Percentiles rank a stretch among this genome's conserved stretches.
These are phyloP conservation scores for Aspergillus phoenicis DNA, from an alignment of 2,329 filamentous ascomycete species.

Conservation along the genomic window DNA sequence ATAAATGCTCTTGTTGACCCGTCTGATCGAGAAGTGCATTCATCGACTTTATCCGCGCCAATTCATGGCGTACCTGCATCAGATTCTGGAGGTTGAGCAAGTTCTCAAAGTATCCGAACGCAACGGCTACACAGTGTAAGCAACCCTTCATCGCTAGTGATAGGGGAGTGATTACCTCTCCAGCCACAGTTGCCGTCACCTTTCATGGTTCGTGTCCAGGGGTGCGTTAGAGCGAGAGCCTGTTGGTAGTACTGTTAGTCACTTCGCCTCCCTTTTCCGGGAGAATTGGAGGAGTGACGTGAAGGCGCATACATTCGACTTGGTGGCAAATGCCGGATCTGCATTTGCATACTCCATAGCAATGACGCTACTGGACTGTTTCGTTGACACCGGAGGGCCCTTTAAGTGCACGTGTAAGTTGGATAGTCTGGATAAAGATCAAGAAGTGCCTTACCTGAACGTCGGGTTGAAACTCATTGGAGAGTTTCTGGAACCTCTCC, in stretches of 20 bases:
- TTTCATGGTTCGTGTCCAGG: slow-evolving; percentile 81
- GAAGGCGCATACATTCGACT: slow-evolving; percentile 69
- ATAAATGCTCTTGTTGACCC: slow-evolving; percentile 69
- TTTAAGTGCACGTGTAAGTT: slow-evolving; percentile 27
- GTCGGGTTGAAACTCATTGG: slow-evolving; percentile 62
- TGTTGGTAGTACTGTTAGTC: slow-evolving; percentile 43
- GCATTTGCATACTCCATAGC: slow-evolving; percentile 85
- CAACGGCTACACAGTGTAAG: slow-evolving; percentile 66
- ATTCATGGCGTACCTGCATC: slow-evolving; percentile 68
- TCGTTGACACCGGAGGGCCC: slow-evolving; percentile 83
- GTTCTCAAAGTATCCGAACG: slow-evolving; percentile 89
- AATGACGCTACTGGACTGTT: slow-evolving; percentile 74
- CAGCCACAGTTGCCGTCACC: slow-evolving; percentile 97
- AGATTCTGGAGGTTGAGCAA: slow-evolving; percentile 69
- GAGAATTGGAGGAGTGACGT: neutral
- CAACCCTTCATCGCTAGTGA: slow-evolving; percentile 15
- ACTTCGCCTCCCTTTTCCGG: neutral
- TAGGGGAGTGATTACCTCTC: slow-evolving; percentile 73
- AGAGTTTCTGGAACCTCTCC: slow-evolving; percentile 64
- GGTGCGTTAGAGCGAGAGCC: slow-evolving; percentile 81
- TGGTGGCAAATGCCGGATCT: slow-evolving; percentile 80
- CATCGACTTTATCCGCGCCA: slow-evolving; percentile 70
- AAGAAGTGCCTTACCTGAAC: slow-evolving; percentile 47
- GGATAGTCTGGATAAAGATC: neutral
- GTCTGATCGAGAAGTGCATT: slow-evolving; percentile 69